Percentiles rank a stretch among this genome's conserved stretches.
phyloP scores from a whole-genome alignment of 305 asterid species.

The Solanum hybrid region DNA sequence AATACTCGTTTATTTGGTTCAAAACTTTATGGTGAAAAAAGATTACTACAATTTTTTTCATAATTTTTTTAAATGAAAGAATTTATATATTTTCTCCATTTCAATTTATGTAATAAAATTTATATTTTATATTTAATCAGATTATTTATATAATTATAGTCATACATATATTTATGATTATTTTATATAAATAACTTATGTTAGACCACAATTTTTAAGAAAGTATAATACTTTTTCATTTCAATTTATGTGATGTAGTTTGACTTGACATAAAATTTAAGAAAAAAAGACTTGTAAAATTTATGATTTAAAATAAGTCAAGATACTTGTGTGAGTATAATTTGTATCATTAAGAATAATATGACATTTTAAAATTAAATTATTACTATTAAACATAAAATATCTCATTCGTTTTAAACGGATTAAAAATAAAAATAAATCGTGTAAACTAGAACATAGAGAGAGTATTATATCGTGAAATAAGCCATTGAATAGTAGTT shows the following conservation, averaged over 20 bases:
- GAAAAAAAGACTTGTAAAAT: neutral
- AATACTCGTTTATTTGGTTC: neutral
- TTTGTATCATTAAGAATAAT: neutral
- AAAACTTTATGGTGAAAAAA: neutral
- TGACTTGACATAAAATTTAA: neutral
- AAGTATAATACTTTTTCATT: neutral
- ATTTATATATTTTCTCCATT: neutral
- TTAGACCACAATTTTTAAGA: neutral
- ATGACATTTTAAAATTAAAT: neutral
- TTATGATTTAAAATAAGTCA: neutral
- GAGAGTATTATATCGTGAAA: neutral
- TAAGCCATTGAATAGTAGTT: neutral
- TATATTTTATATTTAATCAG: neutral
- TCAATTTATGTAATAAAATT: neutral
- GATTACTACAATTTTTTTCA: neutral
- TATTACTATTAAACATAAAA: neutral
- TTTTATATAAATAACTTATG: neutral
- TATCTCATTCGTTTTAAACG: neutral
- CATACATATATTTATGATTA: neutral
- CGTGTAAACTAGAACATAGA: neutral
- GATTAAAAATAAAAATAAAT: too few species aligned
- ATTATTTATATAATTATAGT: neutral
- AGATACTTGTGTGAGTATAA: neutral
- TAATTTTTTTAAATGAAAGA: neutral
- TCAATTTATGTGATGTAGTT: neutral